A percentile compares a stretch with the other conserved stretches of the same genome.
phyloP scores from a whole-genome alignment of 495 filamentous ascomycete species.

The Cetradonia linearis region DNA sequence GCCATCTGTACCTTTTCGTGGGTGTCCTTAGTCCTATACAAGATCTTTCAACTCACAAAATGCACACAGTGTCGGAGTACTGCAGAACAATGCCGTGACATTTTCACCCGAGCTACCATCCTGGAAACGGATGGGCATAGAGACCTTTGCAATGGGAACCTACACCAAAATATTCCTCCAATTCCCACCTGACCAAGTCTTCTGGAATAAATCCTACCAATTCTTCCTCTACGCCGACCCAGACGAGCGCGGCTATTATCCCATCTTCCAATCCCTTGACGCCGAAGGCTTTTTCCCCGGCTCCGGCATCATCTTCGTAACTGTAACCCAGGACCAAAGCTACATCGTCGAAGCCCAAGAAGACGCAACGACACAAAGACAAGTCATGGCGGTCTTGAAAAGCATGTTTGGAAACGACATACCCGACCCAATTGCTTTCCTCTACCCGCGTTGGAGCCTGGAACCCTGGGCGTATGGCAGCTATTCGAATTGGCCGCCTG shows the following conservation, averaged over 20 bases:
- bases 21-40: background rate
- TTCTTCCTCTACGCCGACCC: constrained; percentile 64
- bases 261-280: constrained; percentile 59
- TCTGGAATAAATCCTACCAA: constrained; percentile 58
- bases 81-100: constrained; percentile 51
- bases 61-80: constrained; percentile 44
- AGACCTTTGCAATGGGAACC: constrained; percentile 60
- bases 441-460: constrained; percentile 60
- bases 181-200: constrained; percentile 51
- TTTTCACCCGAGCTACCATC: constrained; percentile 53
- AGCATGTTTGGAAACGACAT: constrained; percentile 55
- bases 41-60: background rate
- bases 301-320: constrained; percentile 60
- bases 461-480: constrained; percentile 58
- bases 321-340: constrained; percentile 50
- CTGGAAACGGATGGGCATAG: constrained; percentile 59
- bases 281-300: constrained; percentile 49
- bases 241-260: constrained; percentile 54
- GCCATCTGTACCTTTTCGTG: constrained; percentile 49
- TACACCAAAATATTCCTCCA: constrained; percentile 75
- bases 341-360: constrained; percentile 55
- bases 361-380: constrained; percentile 47
- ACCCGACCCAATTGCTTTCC: constrained; percentile 58
- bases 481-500: constrained; percentile 66
- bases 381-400: constrained; percentile 52